A percentile compares a stretch with the other conserved stretches of the same genome.
Conservation (phyloP, 345 rosid genomes). For the Carallia pectinifolia region DNA sequence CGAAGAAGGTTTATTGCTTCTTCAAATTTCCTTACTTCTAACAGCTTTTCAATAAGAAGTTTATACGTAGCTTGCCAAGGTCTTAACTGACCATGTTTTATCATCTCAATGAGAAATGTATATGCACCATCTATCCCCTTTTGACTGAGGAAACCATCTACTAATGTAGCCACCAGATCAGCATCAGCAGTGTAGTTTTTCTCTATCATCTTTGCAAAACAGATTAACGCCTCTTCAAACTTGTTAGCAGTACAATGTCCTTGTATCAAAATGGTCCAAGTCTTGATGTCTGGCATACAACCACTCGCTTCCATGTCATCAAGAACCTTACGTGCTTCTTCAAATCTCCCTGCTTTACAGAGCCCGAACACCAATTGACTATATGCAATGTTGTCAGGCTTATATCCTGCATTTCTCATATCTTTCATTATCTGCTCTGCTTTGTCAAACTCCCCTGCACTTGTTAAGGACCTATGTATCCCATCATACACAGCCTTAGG, state of each 20-base stretch:
- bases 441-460: slow-evolving; percentile 58
- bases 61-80: slow-evolving; percentile 87
- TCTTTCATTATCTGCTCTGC: slow-evolving; percentile 55
- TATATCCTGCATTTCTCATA: slow-evolving; percentile 66
- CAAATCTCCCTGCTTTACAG: slow-evolving; percentile 69
- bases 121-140: slow-evolving; percentile 64
- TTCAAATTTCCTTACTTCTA: slow-evolving; percentile 60
- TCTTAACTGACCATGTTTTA: slow-evolving; percentile 43
- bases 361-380: slow-evolving; percentile 86
- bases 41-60: slow-evolving; percentile 60
- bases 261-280: slow-evolving; percentile 90
- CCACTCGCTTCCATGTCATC: slow-evolving; percentile 67
- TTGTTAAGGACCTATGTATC: slow-evolving; percentile 68
- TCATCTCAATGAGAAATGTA: slow-evolving; percentile 55
- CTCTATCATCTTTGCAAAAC: slow-evolving; percentile 62
- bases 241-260: slow-evolving; percentile 67
- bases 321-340: slow-evolving; percentile 60
- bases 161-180: slow-evolving; percentile 57
- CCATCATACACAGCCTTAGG: slow-evolving; percentile 78
- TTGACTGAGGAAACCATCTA: slow-evolving; percentile 60
- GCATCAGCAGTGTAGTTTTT: slow-evolving; percentile 54
- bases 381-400: slow-evolving; percentile 82
- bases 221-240: slow-evolving; percentile 55
- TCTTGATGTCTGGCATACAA: slow-evolving; percentile 66
- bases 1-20: slow-evolving; percentile 70